Percentiles rank a stretch among this genome's conserved stretches.
Conservation (phyloP, 371 early-diverging fungal species). For the Phascolomyces articulosus region DNA sequence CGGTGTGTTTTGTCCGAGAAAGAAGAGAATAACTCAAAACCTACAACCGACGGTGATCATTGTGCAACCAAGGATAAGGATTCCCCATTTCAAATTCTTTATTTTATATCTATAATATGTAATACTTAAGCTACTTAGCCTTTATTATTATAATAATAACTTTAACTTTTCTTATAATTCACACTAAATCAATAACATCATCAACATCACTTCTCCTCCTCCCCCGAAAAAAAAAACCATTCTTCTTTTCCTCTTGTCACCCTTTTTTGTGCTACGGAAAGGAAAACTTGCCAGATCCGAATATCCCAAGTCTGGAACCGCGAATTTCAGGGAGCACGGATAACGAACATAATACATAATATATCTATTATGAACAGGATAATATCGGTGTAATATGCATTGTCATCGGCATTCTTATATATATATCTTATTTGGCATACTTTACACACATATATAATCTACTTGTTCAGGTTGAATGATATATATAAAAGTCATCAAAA, state of each 20-base stretch:
- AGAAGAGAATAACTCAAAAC: not conserved
- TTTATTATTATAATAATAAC: too few relatives aligned
- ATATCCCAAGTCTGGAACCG: slow-evolving; percentile 7
- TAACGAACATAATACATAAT: not conserved
- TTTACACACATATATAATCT: too few relatives aligned
- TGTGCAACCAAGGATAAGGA: slow-evolving; percentile 12
- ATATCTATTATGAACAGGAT: too few relatives aligned
- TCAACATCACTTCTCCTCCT: not conserved
- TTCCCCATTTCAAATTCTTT: not conserved
- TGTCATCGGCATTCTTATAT: not conserved
- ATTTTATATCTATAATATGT: too few relatives aligned
- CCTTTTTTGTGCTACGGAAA: slow-evolving; percentile 2
- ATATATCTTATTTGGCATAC: too few relatives aligned
- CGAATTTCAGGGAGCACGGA: slow-evolving; percentile 5
- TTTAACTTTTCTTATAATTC: too few relatives aligned
- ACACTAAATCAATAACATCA: too few relatives aligned
- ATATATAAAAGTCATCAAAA: too few relatives aligned
- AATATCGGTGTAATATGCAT: not conserved
- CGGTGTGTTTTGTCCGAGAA: slow-evolving; percentile 1
- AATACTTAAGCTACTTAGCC: too few relatives aligned
- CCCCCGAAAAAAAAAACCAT: not conserved
- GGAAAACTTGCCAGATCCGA: not conserved
- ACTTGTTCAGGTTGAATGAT: too few relatives aligned
- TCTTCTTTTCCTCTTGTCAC: slow-evolving; percentile 7
- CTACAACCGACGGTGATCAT: slow-evolving; percentile 8